A percentile compares a stretch with the other conserved stretches of the same genome.
Conservation (phyloP, 768 basidiomycete genomes). For the Hemileccinum rubropunctum region DNA sequence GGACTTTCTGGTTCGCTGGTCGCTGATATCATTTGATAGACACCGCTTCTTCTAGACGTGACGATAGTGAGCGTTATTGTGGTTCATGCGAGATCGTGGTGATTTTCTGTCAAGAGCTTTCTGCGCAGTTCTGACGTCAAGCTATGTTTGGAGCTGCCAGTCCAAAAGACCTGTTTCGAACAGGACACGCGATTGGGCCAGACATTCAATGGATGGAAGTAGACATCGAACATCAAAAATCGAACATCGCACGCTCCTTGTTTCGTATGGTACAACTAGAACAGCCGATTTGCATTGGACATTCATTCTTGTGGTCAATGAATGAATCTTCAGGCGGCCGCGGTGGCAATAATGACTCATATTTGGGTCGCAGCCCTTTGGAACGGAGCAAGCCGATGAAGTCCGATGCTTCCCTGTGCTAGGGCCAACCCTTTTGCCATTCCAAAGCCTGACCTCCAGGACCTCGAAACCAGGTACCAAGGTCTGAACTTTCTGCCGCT, state of each 20-base stretch:
- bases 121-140: slow-evolving; percentile 28
- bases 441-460: too few species aligned
- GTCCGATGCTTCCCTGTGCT: neutral
- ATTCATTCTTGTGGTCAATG: neutral
- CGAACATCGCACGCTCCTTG: too few species aligned
- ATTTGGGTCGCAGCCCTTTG: slow-evolving; percentile 2
- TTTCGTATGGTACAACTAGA: neutral
- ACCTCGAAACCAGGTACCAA: slow-evolving; percentile 6
- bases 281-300: neutral
- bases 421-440: slow-evolving; percentile 7
- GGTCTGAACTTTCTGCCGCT: neutral
- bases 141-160: neutral
- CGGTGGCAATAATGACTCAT: slow-evolving; percentile 11
- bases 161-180: neutral
- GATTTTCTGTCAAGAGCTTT: slow-evolving; percentile 15
- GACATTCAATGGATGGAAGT: too few species aligned
- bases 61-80: slow-evolving; percentile 4
- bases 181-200: too few species aligned
- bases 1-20: slow-evolving; percentile 10
- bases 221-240: too few species aligned
- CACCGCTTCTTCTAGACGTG: slow-evolving; percentile 13
- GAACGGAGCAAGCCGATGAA: slow-evolving; percentile 10
- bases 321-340: neutral
- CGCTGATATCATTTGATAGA: slow-evolving; percentile 25
- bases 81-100: slow-evolving; percentile 6